Evolutionary conservation across 2,329 filamentous ascomycete genomes (phyloP).

Genomic region (Aureobasidium sp.): DNA sequence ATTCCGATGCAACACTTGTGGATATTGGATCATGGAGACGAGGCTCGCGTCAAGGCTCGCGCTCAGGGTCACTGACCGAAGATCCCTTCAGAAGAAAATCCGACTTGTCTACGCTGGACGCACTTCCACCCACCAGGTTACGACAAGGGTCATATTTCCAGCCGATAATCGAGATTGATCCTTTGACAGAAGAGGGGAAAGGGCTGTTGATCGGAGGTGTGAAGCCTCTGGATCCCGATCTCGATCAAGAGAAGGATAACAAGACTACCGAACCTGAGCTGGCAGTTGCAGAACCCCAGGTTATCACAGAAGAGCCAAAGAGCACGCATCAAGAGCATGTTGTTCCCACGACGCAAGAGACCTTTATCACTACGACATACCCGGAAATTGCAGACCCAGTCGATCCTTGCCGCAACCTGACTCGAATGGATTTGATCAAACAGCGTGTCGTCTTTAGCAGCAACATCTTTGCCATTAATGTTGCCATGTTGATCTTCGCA

Average conservation of each 20-base stretch:
- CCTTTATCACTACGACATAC: not conserved
- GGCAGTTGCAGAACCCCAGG: not conserved
- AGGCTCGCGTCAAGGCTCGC: not conserved
- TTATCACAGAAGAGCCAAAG: not conserved
- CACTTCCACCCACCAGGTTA: not conserved
- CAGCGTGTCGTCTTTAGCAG: slow-evolving; percentile 3
- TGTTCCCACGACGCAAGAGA: not conserved
- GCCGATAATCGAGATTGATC: not conserved
- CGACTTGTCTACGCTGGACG: not conserved
- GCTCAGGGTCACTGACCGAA: not conserved
- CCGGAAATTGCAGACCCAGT: slow-evolving; percentile 7
- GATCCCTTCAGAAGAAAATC: slow-evolving; percentile 5
- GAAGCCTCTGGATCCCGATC: not conserved
- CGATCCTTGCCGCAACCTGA: slow-evolving; percentile 4
- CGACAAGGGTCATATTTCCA: slow-evolving; percentile 1
- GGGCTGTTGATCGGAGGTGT: slow-evolving; percentile 5
- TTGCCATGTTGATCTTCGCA: slow-evolving; percentile 6
- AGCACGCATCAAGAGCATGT: slow-evolving; percentile 7
- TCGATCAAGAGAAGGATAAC: slow-evolving; percentile 8
- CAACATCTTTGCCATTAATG: not conserved
- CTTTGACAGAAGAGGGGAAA: not conserved
- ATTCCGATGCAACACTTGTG: slow-evolving; percentile 5
- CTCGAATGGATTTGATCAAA: slow-evolving; percentile 1
- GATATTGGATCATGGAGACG: slow-evolving; percentile 5
- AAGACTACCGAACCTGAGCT: not conserved